Evolutionary conservation across 371 early-diverging fungal genomes (phyloP).

Genomic region (Rhizopus delemar): DNA sequence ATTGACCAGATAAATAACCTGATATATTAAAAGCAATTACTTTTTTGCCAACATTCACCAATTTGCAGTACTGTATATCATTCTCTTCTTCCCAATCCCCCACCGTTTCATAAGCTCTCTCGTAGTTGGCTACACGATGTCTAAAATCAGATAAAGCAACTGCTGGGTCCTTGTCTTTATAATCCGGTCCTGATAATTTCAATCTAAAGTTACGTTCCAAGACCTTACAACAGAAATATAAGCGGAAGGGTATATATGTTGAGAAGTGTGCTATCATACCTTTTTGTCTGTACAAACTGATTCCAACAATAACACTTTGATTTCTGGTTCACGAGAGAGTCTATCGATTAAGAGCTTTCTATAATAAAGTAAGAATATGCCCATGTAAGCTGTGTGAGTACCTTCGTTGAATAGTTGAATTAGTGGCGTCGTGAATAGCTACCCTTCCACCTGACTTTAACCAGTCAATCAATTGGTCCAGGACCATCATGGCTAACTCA

Average conservation of each 20-base stretch:
- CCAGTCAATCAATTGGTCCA: constrained; percentile 84
- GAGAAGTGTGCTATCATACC: constrained; percentile 17
- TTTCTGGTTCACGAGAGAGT: constrained; percentile 55
- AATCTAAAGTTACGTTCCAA: constrained; percentile 77
- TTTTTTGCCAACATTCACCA: constrained; percentile 83
- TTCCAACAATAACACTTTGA: constrained; percentile 64
- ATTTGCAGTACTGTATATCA: constrained; percentile 78
- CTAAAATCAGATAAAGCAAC: constrained; percentile 76
- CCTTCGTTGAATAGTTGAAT: constrained; percentile 78
- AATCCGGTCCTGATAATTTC: constrained; percentile 85
- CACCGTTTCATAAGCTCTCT: constrained; percentile 78
- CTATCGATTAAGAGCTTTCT: constrained; percentile 67
- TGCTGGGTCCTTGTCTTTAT: constrained; percentile 67
- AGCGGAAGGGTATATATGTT: neutral
- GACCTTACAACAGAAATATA: constrained; percentile 35
- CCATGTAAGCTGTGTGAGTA: constrained; percentile 5
- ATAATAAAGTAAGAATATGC: neutral
- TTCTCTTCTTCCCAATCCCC: constrained; percentile 73
- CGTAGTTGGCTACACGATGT: constrained; percentile 78
- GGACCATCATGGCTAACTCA: constrained; percentile 71
- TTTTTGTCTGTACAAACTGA: constrained; percentile 75
- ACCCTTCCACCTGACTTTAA: constrained; percentile 69
- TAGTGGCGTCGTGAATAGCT: constrained; percentile 90
- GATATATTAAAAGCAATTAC: constrained; percentile 80
- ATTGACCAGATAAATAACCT: constrained; percentile 79